Base-by-base conservation (phyloP, 208 protist species). In the Trypanosoma avium region DNA sequence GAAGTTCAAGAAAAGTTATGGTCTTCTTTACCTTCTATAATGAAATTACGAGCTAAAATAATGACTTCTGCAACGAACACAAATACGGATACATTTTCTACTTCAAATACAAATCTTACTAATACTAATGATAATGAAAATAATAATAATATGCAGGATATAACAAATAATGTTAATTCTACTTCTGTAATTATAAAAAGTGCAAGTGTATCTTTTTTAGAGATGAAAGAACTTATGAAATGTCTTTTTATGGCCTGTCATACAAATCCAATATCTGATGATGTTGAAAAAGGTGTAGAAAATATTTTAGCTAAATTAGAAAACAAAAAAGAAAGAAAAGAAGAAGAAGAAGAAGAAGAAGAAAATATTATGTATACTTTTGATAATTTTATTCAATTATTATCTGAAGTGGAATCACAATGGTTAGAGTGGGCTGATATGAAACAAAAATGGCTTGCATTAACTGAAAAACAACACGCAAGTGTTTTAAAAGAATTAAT, bases 191-290 rank as follows among this genome's bases (percentile, higher is more conserved):
- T 43, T 19, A 43, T 68, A 30, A 21, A 50, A n/a, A 53, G 53
- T 21, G 60, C 82, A 6, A 22, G 59, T 17, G 59, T 93, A 12
- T 69, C 83, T 7, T 72, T 56, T 27, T 26, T 50, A 15, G 82
- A 91, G 26, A 82, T 95, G 77, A 58, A 65, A 24, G 60, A 77
- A 15, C 58, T 89, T 3, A 81, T 87, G 45, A 60, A 67, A 15
- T 92, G 80, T 59, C 71, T 91, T 17, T 91, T 77, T 53, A 68
- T 85, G 42, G 77, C 82, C 4, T 79, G 81, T 15, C 82, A 92
- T 61, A 73, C 38, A 5, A 95, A 95, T 57, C 73, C 89, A 4
- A 67, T 78, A 8, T 43, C 47, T 10, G 61, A 62, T 0, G 87
- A 93, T 76, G 58, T 73, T 0, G 57, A 79, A 45, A 48, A 21